A percentile compares a stretch with the other conserved stretches of the same genome.
These are phyloP conservation scores for Hypoxylon sp. DNA, from an alignment of 2,329 filamentous ascomycete genomes.

Conservation along the genomic window DNA sequence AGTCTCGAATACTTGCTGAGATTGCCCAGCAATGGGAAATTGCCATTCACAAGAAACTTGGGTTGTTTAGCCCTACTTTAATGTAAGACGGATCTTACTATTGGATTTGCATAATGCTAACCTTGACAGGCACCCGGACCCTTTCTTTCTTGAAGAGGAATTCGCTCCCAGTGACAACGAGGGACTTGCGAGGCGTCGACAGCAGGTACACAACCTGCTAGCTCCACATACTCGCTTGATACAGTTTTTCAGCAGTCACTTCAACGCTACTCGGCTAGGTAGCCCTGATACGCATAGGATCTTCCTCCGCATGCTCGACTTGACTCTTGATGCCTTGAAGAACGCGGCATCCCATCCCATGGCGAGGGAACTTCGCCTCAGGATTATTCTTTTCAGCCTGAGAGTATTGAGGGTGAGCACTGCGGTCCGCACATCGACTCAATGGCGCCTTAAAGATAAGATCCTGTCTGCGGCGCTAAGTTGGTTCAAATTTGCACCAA, in stretches of 20 bases:
- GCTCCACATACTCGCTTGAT: conserved; percentile 87
- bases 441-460: conserved; percentile 89
- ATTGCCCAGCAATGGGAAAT: conserved; percentile 92
- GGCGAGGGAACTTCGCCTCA: conserved; percentile 91
- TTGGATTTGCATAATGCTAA: conserved; percentile 49
- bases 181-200: conserved; percentile 78
- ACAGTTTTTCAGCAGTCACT: conserved; percentile 93
- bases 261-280: conserved; percentile 89
- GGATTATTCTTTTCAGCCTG: conserved; percentile 85
- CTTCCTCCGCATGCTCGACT: conserved; percentile 83
- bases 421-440: conserved; percentile 70
- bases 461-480: conserved; percentile 86
- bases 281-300: conserved; percentile 84
- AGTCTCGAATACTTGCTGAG: conserved; percentile 86
- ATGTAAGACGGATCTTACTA: conserved; percentile 59
- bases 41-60: conserved; percentile 80
- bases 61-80: conserved; percentile 82
- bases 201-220: conserved; percentile 83
- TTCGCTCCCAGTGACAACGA: conserved; percentile 91
- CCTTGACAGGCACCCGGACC: conserved; percentile 74
- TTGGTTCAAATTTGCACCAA: conserved; percentile 87
- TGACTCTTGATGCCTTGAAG: conserved; percentile 81
- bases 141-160: conserved; percentile 91
- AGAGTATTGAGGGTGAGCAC: conserved; percentile 80
- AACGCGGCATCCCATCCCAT: conserved; percentile 83